These are phyloP conservation scores for Lachancea nothofagi DNA, from an alignment of 805 yeast species.

Conservation along the genomic window DNA sequence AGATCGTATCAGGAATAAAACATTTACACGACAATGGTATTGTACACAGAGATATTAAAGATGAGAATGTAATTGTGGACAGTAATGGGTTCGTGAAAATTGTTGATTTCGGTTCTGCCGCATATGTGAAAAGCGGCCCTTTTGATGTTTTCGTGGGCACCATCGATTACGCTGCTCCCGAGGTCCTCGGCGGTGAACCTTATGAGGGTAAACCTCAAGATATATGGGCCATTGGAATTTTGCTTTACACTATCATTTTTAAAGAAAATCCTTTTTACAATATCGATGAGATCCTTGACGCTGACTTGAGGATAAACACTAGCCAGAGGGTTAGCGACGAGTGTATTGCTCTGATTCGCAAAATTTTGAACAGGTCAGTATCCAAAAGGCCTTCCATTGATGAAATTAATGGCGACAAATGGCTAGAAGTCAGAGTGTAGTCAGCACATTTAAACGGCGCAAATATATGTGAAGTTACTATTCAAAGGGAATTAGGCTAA, in stretches of 20 bases:
- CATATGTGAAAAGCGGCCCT: slow-evolving; percentile 84
- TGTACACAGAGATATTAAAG: slow-evolving; percentile 92
- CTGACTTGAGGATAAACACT: slow-evolving; percentile 56
- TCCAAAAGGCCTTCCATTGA: slow-evolving; percentile 66
- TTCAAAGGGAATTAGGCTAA: background rate
- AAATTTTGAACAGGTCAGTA: slow-evolving; percentile 64
- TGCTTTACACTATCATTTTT: slow-evolving; percentile 82
- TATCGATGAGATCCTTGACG: slow-evolving; percentile 93
- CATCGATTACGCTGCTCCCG: slow-evolving; percentile 96
- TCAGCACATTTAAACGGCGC: background rate
- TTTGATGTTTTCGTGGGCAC: slow-evolving; percentile 98
- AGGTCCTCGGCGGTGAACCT: slow-evolving; percentile 80
- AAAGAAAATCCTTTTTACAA: slow-evolving; percentile 94
- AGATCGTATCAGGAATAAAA: slow-evolving; percentile 68
- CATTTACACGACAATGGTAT: slow-evolving; percentile 84
- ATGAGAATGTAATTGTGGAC: slow-evolving; percentile 88
- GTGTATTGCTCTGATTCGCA: slow-evolving; percentile 54
- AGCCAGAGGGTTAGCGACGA: slow-evolving; percentile 44
- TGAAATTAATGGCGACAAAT: slow-evolving; percentile 61
- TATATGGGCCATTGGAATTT: slow-evolving; percentile 93
- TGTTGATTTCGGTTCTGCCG: slow-evolving; percentile 95
- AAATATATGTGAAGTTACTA: no score
- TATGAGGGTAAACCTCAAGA: slow-evolving; percentile 94
- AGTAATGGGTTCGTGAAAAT: slow-evolving; percentile 72
- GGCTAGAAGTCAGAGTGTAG: slow-evolving; percentile 42